These are phyloP conservation scores for Neopestalotiopsis sp. DNA, from an alignment of 2,329 filamentous ascomycete species.

Conservation along the genomic window DNA sequence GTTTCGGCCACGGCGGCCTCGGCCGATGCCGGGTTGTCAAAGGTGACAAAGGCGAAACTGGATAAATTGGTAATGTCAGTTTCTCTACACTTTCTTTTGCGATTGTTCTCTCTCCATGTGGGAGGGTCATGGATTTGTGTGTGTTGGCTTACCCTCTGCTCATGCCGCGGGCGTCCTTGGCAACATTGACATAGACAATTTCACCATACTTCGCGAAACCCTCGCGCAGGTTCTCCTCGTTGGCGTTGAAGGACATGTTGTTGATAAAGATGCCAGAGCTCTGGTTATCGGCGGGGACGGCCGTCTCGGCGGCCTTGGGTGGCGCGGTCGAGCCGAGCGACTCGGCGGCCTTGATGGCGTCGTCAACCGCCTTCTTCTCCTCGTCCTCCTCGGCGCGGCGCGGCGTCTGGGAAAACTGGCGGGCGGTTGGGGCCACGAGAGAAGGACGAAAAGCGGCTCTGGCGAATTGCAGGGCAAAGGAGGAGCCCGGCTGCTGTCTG, in stretches of 20 bases:
- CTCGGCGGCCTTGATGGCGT: constrained; percentile 15
- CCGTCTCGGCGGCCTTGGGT: not conserved
- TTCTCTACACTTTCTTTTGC: not conserved
- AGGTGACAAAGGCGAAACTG: constrained; percentile 37
- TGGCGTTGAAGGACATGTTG: constrained; percentile 74
- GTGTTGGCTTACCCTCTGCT: constrained; percentile 36
- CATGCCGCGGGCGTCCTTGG: constrained; percentile 32
- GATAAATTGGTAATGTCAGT: not conserved
- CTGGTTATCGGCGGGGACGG: constrained; percentile 4
- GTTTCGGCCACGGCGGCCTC: constrained; percentile 30
- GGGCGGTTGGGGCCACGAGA: constrained; percentile 24
- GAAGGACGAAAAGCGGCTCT: constrained; percentile 29
- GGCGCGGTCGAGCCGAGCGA: constrained; percentile 13
- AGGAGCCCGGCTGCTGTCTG: constrained; percentile 32
- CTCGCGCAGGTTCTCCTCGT: constrained; percentile 61
- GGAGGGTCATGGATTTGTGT: not conserved
- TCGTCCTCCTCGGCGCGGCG: constrained; percentile 26
- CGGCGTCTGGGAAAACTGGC: constrained; percentile 37
- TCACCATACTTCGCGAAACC: constrained; percentile 56
- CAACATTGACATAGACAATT: constrained; percentile 27
- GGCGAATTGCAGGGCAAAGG: constrained; percentile 32
- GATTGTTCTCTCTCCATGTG: not conserved
- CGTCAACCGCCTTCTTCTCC: constrained; percentile 14
- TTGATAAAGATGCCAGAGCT: constrained; percentile 63
- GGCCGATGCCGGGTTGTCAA: constrained; percentile 21